Conservation (phyloP, 176 grass and related monocot species). For the Zoysia japonica region DNA sequence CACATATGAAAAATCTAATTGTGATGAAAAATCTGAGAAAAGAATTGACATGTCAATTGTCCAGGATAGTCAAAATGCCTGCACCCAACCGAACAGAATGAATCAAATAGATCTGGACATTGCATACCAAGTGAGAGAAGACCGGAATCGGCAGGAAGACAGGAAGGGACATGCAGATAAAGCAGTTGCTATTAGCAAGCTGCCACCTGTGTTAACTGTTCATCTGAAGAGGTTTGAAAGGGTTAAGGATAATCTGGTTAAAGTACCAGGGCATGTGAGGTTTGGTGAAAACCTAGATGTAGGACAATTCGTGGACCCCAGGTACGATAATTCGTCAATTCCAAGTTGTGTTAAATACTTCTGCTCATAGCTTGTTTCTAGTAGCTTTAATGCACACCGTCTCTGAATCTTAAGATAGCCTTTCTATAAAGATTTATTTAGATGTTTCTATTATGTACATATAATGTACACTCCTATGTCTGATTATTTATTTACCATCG, state of each 20-base stretch:
- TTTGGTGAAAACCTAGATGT: constrained; percentile 72
- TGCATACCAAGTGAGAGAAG: constrained; percentile 14
- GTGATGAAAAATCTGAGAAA: not conserved
- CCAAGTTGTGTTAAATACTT: not conserved
- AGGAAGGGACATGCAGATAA: constrained; percentile 32
- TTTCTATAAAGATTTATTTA: constrained; percentile 1
- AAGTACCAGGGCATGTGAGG: constrained; percentile 55
- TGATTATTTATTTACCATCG: not conserved
- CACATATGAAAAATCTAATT: constrained; percentile 4
- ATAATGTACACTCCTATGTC: not conserved
- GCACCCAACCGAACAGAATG: not conserved
- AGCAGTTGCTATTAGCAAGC: constrained; percentile 52
- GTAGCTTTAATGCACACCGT: constrained; percentile 1
- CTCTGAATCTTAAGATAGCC: not conserved
- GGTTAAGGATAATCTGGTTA: constrained; percentile 30
- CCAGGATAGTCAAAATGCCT: not conserved
- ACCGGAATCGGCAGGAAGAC: constrained; percentile 31
- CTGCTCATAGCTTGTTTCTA: constrained; percentile 7
- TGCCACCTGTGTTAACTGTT: constrained; percentile 61
- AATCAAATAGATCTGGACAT: constrained; percentile 4
- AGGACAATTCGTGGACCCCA: constrained; percentile 54
- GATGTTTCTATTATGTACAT: not conserved
- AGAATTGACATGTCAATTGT: not conserved
- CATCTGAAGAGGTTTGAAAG: constrained; percentile 56
- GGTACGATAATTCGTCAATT: constrained; percentile 45